Conservation (phyloP, 768 basidiomycete genomes). For the Russula sp. region DNA sequence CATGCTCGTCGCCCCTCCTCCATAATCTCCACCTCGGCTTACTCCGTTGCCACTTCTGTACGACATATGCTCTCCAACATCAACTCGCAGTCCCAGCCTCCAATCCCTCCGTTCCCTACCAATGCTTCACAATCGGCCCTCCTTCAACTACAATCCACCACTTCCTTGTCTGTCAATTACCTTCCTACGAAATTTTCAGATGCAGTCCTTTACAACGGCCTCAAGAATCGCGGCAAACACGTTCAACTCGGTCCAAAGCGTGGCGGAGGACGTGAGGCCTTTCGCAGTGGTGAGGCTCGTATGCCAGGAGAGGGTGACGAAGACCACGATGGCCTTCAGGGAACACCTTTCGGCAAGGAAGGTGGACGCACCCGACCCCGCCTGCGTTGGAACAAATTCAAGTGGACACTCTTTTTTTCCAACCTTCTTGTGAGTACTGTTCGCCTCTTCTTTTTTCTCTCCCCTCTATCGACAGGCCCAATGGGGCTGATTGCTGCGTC, state of each 20-base stretch:
- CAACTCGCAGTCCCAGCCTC: conserved; percentile 34
- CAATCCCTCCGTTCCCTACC: conserved; percentile 34
- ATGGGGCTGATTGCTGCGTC: not conserved
- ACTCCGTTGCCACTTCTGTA: conserved; percentile 42
- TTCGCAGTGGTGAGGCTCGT: conserved; percentile 32
- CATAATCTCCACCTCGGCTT: conserved; percentile 33
- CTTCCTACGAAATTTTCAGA: conserved; percentile 68
- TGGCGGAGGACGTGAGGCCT: conserved; percentile 65
- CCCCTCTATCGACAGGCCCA: not conserved
- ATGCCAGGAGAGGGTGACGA: conserved; percentile 35
- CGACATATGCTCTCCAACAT: conserved; percentile 39
- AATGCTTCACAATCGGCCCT: conserved; percentile 23
- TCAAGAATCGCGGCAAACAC: conserved; percentile 35
- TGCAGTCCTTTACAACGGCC: conserved; percentile 34
- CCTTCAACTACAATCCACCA: conserved; percentile 20
- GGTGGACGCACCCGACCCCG: conserved; percentile 34
- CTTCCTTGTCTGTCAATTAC: conserved; percentile 60
- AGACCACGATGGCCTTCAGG: conserved; percentile 32
- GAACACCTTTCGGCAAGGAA: conserved; percentile 36
- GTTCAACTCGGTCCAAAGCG: conserved; percentile 41
- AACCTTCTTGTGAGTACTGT: conserved; percentile 45
- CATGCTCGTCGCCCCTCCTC: conserved; percentile 27
- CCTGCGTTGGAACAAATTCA: conserved; percentile 77
- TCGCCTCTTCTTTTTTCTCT: not conserved
- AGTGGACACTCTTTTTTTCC: conserved; percentile 67